Percentiles rank a stretch among this genome's conserved stretches.
Evolutionary conservation across 73 alveolate species (phyloP).

Genomic region (Paramecium primaurelia): DNA sequence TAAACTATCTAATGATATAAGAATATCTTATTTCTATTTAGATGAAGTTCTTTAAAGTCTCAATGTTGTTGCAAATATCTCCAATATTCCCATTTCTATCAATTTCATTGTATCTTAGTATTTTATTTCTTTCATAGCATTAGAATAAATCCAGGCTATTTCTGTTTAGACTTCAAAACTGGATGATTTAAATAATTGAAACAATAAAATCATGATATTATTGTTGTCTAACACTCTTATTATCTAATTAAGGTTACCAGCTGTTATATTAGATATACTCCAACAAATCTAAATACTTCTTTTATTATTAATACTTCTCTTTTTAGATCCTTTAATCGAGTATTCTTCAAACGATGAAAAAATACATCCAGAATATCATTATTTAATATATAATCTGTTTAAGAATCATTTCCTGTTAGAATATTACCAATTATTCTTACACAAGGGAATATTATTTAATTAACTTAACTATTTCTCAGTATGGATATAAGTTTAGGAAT

Average conservation of each 20-base stretch:
- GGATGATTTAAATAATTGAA: no score
- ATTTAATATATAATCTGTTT: background rate
- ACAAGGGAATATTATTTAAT: no score
- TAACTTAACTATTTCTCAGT: background rate
- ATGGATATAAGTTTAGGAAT: constrained; percentile 64
- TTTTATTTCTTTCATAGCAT: background rate
- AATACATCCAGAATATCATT: background rate
- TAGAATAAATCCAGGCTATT: background rate
- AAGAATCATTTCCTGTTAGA: background rate
- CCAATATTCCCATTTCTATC: background rate
- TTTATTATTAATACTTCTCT: background rate
- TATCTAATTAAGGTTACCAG: background rate
- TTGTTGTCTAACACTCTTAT: no score
- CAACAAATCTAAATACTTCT: background rate
- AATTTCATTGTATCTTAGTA: background rate
- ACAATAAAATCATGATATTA: background rate
- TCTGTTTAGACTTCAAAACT: background rate
- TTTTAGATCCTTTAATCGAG: background rate
- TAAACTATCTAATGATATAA: background rate
- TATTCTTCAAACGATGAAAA: background rate
- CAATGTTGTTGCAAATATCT: background rate
- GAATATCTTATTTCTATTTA: background rate
- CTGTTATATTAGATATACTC: background rate
- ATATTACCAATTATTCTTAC: background rate
- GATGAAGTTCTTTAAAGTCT: background rate